These are phyloP conservation scores for Delitschia confertaspora DNA, from an alignment of 495 filamentous ascomycete species.

Conservation along the genomic window DNA sequence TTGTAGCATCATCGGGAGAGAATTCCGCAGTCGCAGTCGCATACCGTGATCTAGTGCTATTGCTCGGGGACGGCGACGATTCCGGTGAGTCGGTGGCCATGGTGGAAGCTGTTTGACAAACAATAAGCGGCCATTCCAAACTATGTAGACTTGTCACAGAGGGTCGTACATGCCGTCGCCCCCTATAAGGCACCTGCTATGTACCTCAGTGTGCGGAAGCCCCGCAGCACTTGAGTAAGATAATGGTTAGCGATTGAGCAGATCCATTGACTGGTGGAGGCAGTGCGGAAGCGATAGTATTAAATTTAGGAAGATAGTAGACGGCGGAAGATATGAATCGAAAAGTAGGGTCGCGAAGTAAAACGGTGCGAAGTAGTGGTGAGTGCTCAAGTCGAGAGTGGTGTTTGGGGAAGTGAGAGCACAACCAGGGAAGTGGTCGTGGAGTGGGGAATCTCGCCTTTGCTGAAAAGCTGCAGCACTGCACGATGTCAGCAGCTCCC, in stretches of 20 bases:
- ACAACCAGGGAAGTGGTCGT: background rate
- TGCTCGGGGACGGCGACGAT: slow-evolving; percentile 24
- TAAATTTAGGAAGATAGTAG: no score
- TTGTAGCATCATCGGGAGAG: slow-evolving; percentile 6
- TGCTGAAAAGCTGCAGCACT: slow-evolving; percentile 7
- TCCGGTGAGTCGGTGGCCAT: slow-evolving; percentile 20
- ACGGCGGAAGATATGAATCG: background rate
- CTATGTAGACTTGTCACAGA: no score
- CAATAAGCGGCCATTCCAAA: no score
- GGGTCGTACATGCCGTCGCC: slow-evolving; percentile 24
- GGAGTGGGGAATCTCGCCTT: slow-evolving; percentile 4
- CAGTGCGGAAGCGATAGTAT: slow-evolving; percentile 6
- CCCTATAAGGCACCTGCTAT: no score
- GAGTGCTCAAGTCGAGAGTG: background rate
- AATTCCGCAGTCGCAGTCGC: slow-evolving; percentile 19
- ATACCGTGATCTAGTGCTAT: slow-evolving; percentile 20
- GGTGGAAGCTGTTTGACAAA: slow-evolving; percentile 22
- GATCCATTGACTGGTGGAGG: slow-evolving; percentile 30
- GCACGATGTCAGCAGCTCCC: slow-evolving; percentile 5
- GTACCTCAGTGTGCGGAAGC: slow-evolving; percentile 32
- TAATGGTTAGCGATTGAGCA: slow-evolving; percentile 33
- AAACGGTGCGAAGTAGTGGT: background rate
- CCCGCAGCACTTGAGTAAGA: slow-evolving; percentile 34
- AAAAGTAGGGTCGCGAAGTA: background rate
- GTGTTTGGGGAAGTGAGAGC: background rate